phyloP scores from a whole-genome alignment of 176 grass and related monocot species.

The Hordeum vulgare region DNA sequence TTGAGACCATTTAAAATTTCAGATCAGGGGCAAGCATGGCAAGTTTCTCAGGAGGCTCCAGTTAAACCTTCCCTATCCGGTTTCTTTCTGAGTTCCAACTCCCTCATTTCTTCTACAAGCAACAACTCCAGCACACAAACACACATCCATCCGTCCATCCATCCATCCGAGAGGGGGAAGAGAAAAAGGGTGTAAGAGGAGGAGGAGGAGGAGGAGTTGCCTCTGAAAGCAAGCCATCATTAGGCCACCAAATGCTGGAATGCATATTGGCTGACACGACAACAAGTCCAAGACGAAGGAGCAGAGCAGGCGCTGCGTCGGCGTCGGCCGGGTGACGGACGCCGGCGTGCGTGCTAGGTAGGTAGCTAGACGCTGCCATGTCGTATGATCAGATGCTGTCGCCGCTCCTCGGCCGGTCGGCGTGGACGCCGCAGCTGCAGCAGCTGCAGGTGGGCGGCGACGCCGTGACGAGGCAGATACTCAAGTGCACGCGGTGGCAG shows the following conservation, averaged over 20 bases:
- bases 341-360: background rate
- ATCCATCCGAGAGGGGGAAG: background rate
- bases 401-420: constrained; percentile 28
- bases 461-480: constrained; percentile 56
- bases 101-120: constrained; percentile 23
- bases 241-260: constrained; percentile 38
- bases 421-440: constrained; percentile 10
- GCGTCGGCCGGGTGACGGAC: background rate
- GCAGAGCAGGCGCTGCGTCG: background rate
- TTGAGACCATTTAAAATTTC: background rate
- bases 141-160: constrained; percentile 22
- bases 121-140: constrained; percentile 72
- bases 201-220: constrained; percentile 20
- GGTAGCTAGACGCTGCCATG: constrained; percentile 17
- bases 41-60: constrained; percentile 6
- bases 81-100: constrained; percentile 4
- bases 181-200: constrained; percentile 17
- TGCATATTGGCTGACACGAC: constrained; percentile 48
- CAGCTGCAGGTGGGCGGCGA: constrained; percentile 10
- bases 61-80: constrained; percentile 73
- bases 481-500: constrained; percentile 97
- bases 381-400: constrained; percentile 43
- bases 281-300: constrained; percentile 13
- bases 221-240: constrained; percentile 38
- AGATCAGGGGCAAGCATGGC: constrained; percentile 31